These are phyloP conservation scores for Epichloe elymi DNA, from an alignment of 2,329 filamentous ascomycete species.

Conservation along the genomic window DNA sequence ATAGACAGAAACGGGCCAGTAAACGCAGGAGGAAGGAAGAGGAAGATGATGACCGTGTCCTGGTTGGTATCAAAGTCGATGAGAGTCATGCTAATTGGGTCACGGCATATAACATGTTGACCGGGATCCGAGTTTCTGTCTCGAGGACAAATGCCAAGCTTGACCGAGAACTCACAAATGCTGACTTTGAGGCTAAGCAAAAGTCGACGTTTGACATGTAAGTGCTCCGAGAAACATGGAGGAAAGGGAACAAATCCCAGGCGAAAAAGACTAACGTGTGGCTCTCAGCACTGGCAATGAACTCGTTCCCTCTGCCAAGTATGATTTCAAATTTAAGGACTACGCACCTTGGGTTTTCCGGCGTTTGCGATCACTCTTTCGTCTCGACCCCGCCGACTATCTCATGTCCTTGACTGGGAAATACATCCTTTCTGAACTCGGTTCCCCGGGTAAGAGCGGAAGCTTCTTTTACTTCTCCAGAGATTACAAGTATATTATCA, in stretches of 20 bases:
- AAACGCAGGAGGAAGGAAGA: constrained; percentile 72
- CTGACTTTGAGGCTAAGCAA: constrained; percentile 86
- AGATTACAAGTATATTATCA: constrained; percentile 99
- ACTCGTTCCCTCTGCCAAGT: constrained; percentile 92
- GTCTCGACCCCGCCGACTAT: constrained; percentile 91
- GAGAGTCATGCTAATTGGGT: constrained; percentile 96
- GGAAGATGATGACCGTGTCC: constrained; percentile 84
- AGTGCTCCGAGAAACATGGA: constrained; percentile 20
- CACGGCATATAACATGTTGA: constrained; percentile 98
- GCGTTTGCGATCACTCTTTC: constrained; percentile 74
- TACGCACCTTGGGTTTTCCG: constrained; percentile 99
- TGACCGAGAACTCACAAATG: constrained; percentile 76
- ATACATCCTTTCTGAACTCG: constrained; percentile 94
- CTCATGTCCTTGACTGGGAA: constrained; percentile 97
- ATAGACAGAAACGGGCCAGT: constrained; percentile 80
- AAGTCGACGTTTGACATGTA: constrained; percentile 99
- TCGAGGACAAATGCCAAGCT: constrained; percentile 95
- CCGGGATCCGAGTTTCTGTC: constrained; percentile 92
- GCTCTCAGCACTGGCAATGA: constrained; percentile 73
- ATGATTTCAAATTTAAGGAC: constrained; percentile 99
- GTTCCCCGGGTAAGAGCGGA: constrained; percentile 96
- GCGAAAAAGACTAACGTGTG: neutral
- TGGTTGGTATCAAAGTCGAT: constrained; percentile 95
- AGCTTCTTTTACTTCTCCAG: constrained; percentile 99
- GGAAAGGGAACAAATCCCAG: neutral